Conservation (phyloP, 1,284 basidiomycete species). For the Fomitopsis pinicola region DNA sequence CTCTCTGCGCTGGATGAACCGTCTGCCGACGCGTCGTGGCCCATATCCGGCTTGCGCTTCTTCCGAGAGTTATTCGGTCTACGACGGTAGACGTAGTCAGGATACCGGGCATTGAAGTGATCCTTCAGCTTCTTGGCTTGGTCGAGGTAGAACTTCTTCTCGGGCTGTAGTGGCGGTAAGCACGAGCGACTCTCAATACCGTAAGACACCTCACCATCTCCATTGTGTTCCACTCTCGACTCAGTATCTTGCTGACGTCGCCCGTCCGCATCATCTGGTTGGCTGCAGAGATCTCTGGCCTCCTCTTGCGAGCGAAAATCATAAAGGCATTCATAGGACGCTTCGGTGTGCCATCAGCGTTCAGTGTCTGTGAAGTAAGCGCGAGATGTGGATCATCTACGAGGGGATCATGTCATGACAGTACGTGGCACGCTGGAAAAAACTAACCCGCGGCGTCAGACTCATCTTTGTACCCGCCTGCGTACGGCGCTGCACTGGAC, state of each 20-base stretch:
- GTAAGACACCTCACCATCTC: slow-evolving; percentile 41
- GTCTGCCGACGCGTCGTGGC: slow-evolving; percentile 26
- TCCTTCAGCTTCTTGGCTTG: slow-evolving; percentile 81
- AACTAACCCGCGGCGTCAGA: slow-evolving; percentile 16
- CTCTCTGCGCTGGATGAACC: slow-evolving; percentile 28
- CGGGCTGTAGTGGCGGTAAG: slow-evolving; percentile 39
- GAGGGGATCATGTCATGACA: not conserved
- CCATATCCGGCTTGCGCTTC: slow-evolving; percentile 52
- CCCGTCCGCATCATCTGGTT: slow-evolving; percentile 83
- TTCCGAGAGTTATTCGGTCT: slow-evolving; percentile 80
- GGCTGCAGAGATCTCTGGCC: slow-evolving; percentile 76
- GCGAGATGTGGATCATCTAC: slow-evolving; percentile 47
- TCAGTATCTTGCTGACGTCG: slow-evolving; percentile 79
- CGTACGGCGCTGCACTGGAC: slow-evolving; percentile 16
- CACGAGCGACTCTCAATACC: slow-evolving; percentile 7
- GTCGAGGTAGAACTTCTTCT: slow-evolving; percentile 82
- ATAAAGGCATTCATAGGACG: slow-evolving; percentile 89
- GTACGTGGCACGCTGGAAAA: not conserved
- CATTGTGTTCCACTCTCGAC: slow-evolving; percentile 79
- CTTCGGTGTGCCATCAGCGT: slow-evolving; percentile 80
- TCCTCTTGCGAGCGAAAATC: slow-evolving; percentile 79
- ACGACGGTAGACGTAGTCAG: slow-evolving; percentile 81
- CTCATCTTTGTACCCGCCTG: slow-evolving; percentile 17
- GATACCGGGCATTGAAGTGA: slow-evolving; percentile 78
- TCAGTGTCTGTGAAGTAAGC: slow-evolving; percentile 71